phyloP scores from a whole-genome alignment of 2,329 filamentous ascomycete species.

The Exophiala aquamarina region DNA sequence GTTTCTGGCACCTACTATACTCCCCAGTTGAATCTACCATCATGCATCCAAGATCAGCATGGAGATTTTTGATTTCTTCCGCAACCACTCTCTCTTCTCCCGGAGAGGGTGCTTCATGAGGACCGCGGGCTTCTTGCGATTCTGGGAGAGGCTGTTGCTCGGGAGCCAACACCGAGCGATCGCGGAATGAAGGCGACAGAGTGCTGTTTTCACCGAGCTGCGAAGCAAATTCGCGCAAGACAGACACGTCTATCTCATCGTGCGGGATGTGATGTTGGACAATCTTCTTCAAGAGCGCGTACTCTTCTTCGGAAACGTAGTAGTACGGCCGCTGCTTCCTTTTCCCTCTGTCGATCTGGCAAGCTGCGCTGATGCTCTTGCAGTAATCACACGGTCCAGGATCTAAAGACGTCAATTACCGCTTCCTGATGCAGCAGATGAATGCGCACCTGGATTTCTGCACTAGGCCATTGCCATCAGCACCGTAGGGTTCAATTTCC shows the following conservation, averaged over 20 bases:
- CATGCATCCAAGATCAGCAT: conserved; percentile 1
- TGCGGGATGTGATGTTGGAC: neutral
- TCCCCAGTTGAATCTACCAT: conserved; percentile 1
- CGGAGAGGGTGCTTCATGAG: too few species aligned
- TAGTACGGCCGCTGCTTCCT: conserved; percentile 9
- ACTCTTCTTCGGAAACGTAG: conserved; percentile 8
- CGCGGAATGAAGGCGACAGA: too few species aligned
- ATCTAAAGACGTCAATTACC: too few species aligned
- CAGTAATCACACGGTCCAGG: conserved; percentile 8
- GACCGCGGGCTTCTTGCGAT: too few species aligned
- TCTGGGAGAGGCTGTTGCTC: too few species aligned
- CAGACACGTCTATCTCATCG: neutral
- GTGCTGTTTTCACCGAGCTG: too few species aligned
- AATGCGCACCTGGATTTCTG: too few species aligned
- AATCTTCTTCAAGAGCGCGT: neutral
- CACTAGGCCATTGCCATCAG: too few species aligned
- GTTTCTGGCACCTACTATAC: neutral
- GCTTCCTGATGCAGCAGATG: too few species aligned
- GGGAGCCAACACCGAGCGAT: too few species aligned
- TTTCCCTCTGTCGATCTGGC: conserved; percentile 3
- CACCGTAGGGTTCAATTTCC: too few species aligned
- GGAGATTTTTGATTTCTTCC: neutral
- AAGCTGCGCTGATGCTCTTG: conserved; percentile 1
- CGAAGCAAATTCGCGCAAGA: too few species aligned
- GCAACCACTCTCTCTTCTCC: neutral